Conservation (phyloP, 345 rosid species). For the Rubroshorea leprosula region DNA sequence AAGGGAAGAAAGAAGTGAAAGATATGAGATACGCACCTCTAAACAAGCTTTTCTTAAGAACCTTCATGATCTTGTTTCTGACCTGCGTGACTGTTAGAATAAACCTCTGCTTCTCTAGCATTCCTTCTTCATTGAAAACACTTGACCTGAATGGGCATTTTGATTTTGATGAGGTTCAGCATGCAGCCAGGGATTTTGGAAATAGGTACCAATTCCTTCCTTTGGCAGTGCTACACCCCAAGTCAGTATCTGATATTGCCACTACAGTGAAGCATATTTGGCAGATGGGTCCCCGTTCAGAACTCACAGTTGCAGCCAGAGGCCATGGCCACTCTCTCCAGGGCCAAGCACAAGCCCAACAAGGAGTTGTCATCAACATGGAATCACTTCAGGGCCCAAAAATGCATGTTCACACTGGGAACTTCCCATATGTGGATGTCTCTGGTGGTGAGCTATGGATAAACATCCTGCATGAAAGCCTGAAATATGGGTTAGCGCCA, state of each 20-base stretch:
- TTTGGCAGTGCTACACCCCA: conserved; percentile 73
- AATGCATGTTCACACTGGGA: conserved; percentile 42
- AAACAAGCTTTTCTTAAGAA: conserved; percentile 43
- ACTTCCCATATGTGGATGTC: conserved; percentile 59
- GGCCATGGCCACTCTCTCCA: conserved; percentile 87
- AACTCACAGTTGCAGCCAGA: conserved; percentile 84
- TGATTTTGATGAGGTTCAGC: conserved; percentile 55
- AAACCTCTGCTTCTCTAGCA: conserved; percentile 58
- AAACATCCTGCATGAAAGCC: conserved; percentile 65
- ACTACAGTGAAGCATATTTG: conserved; percentile 62
- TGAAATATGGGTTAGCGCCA: conserved; percentile 79
- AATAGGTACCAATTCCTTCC: conserved; percentile 61
- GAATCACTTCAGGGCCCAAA: conserved; percentile 44
- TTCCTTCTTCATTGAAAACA: conserved; percentile 49
- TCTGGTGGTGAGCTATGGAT: conserved; percentile 93
- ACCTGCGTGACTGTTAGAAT: conserved; percentile 52
- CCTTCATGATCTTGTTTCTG: conserved; percentile 53
- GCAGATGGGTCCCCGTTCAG: conserved; percentile 75
- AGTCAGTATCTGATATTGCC: conserved; percentile 74
- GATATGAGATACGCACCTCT: conserved; percentile 35
- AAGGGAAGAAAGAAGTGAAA: neutral
- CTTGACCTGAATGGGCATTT: conserved; percentile 70
- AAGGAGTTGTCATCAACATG: conserved; percentile 83
- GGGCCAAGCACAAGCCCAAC: conserved; percentile 78
- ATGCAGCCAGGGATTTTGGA: conserved; percentile 85